phyloP scores from a whole-genome alignment of 1,284 basidiomycete species.

The Pyrrhoderma noxium region DNA sequence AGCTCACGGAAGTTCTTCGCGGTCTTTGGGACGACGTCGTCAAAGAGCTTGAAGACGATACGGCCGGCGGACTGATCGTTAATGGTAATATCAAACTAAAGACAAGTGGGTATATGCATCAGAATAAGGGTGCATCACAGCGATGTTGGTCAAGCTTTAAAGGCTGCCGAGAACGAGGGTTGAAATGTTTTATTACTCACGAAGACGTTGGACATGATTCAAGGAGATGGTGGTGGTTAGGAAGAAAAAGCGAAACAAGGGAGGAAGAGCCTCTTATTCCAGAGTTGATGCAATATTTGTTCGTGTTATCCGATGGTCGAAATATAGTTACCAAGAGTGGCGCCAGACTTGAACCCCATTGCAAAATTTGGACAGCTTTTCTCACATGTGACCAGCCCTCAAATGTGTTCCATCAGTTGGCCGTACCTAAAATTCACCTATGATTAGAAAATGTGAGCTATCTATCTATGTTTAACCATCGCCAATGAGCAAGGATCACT shows the following conservation, averaged over 20 bases:
- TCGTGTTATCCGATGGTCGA: too few relatives aligned
- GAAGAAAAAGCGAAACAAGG: not conserved
- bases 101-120: constrained; percentile 20
- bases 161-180: not conserved
- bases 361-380: too few relatives aligned
- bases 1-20: constrained; percentile 75
- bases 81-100: constrained; percentile 82
- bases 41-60: constrained; percentile 68
- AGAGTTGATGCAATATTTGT: too few relatives aligned
- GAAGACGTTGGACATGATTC: constrained; percentile 17
- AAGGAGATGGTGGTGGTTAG: constrained; percentile 10
- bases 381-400: too few relatives aligned
- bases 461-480: too few relatives aligned
- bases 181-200: constrained; percentile 5
- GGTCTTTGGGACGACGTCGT: constrained; percentile 66
- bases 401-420: too few relatives aligned
- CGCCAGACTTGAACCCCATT: too few relatives aligned
- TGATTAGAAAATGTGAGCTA: too few relatives aligned
- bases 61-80: constrained; percentile 62
- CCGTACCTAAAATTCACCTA: too few relatives aligned
- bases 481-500: too few relatives aligned
- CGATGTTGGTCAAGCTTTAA: not conserved
- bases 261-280: not conserved
- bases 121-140: not conserved
- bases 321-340: too few relatives aligned